Conservation (phyloP, 768 basidiomycete species). For the Mycena rosella region DNA sequence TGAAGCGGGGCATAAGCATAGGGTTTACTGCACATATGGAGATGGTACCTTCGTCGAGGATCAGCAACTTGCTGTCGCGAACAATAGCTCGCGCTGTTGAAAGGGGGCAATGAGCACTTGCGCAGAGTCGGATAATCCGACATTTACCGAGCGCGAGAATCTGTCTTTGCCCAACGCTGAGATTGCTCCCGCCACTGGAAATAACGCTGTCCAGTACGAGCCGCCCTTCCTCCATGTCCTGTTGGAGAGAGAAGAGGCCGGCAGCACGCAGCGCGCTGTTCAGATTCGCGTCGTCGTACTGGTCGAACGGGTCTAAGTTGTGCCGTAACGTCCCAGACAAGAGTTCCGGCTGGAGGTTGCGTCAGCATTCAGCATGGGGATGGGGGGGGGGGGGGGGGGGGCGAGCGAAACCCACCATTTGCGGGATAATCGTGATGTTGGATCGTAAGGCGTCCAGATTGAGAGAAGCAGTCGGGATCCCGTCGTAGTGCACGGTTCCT, state of each 20-base stretch:
- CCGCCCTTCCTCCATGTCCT: constrained; percentile 45
- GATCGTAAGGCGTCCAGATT: constrained; percentile 68
- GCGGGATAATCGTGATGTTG: constrained; percentile 70
- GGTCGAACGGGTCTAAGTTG: constrained; percentile 41
- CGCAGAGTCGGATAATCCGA: neutral
- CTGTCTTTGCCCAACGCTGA: constrained; percentile 52
- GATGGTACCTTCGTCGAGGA: constrained; percentile 59
- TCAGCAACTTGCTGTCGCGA: constrained; percentile 63
- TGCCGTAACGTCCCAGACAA: constrained; percentile 41
- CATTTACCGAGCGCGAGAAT: constrained; percentile 64
- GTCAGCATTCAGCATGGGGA: neutral
- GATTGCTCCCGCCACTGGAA: constrained; percentile 73
- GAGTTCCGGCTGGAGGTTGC: constrained; percentile 46
- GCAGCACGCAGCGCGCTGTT: constrained; percentile 61
- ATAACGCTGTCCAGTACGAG: constrained; percentile 63
- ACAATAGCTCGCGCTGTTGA: constrained; percentile 66
- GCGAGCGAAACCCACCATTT: constrained; percentile 50
- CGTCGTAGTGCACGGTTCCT: constrained; percentile 68
- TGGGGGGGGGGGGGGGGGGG: too few species aligned
- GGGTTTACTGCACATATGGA: neutral
- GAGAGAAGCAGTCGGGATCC: constrained; percentile 57
- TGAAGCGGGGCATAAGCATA: neutral
- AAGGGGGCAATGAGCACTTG: constrained; percentile 38
- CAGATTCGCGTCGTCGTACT: constrained; percentile 67
- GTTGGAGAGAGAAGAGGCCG: constrained; percentile 49